Conservation (phyloP, 139 green algal species). For the Diplosphaera chodatii region DNA sequence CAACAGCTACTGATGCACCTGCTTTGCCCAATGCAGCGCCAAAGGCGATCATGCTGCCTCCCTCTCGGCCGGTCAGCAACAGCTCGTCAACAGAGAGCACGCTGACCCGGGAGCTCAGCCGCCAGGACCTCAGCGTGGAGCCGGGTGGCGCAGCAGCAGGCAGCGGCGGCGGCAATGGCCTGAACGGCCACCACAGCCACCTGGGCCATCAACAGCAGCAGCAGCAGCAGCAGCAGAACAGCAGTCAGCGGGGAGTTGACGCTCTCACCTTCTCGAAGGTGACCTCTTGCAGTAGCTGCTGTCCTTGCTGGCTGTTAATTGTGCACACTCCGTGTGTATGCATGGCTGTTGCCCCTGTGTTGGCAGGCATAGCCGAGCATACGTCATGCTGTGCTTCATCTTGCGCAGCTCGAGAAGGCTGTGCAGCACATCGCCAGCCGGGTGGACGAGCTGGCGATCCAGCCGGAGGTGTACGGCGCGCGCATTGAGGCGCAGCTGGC, state of each 20-base stretch:
- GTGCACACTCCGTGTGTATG: too few relatives aligned
- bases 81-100: background rate
- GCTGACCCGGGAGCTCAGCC: background rate
- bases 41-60: background rate
- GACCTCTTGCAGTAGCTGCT: too few relatives aligned
- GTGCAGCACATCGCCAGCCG: background rate
- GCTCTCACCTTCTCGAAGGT: background rate
- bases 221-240: background rate
- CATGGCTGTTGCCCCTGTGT: too few relatives aligned
- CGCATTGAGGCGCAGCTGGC: background rate
- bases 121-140: background rate
- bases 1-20: too few relatives aligned
- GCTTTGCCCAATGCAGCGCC: background rate
- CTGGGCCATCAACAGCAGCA: background rate
- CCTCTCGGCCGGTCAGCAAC: background rate
- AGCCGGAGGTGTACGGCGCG: background rate
- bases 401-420: background rate
- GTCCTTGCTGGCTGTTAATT: too few relatives aligned
- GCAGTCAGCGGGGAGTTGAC: background rate
- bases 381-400: too few relatives aligned
- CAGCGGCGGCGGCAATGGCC: too few relatives aligned
- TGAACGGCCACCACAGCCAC: background rate
- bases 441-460: background rate
- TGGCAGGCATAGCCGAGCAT: too few relatives aligned
- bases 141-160: background rate